A percentile compares a stretch with the other conserved stretches of the same genome.
Conservation (phyloP, 2,329 filamentous ascomycete genomes). For the Diplodia seriata region DNA sequence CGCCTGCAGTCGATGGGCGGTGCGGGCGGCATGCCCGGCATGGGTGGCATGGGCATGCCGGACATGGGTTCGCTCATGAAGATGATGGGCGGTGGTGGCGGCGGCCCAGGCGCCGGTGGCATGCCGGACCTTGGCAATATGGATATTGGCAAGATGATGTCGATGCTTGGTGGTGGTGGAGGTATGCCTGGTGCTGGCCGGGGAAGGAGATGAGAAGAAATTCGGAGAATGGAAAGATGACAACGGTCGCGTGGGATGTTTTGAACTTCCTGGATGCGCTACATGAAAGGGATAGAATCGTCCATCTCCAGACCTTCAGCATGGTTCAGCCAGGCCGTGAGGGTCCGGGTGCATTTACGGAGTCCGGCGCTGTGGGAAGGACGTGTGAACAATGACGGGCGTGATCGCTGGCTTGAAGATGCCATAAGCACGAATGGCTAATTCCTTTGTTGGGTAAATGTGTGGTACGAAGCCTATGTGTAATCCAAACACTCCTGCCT, state of each 20-base stretch:
- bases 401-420: background rate
- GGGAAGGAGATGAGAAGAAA: constrained; percentile 24
- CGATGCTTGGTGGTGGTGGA: constrained; percentile 46
- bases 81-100: constrained; percentile 76
- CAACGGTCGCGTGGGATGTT: background rate
- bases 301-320: background rate
- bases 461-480: background rate
- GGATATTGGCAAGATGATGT: constrained; percentile 43
- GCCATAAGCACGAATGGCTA: background rate
- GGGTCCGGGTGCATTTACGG: background rate
- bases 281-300: background rate
- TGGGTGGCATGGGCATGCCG: constrained; percentile 71
- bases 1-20: constrained; percentile 91
- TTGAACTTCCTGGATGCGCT: background rate
- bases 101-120: constrained; percentile 59
- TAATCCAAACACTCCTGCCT: background rate
- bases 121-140: constrained; percentile 66
- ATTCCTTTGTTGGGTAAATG: background rate
- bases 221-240: background rate
- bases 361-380: constrained; percentile 7
- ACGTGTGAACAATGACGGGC: background rate
- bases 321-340: background rate
- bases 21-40: constrained; percentile 61
- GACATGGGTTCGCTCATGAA: constrained; percentile 90
- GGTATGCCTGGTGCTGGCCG: constrained; percentile 23